These are phyloP conservation scores for Lichtheimia ornata DNA, from an alignment of 371 early-diverging fungal genomes.

Conservation along the genomic window DNA sequence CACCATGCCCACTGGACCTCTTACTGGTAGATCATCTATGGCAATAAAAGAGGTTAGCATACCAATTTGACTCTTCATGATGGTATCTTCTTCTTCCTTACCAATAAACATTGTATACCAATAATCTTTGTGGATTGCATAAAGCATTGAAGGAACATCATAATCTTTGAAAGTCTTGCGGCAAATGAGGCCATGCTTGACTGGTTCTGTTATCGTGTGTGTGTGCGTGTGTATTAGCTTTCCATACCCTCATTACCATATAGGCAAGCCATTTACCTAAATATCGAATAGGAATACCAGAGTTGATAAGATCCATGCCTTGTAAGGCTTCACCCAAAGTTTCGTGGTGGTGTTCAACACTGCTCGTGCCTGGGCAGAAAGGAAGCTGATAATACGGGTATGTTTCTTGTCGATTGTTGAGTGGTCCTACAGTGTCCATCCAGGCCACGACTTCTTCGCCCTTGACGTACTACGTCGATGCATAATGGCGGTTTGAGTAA, in stretches of 20 bases:
- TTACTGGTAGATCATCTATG: constrained; percentile 59
- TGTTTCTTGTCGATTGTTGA: constrained; percentile 72
- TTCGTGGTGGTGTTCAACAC: constrained; percentile 73
- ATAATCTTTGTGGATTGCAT: constrained; percentile 69
- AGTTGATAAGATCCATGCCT: constrained; percentile 75
- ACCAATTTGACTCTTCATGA: background rate
- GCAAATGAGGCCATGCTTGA: constrained; percentile 45
- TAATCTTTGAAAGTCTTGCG: constrained; percentile 31
- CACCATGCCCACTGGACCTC: constrained; percentile 45
- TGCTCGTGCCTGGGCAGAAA: constrained; percentile 66
- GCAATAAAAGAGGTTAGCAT: background rate
- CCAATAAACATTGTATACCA: constrained; percentile 78
- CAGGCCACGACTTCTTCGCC: constrained; percentile 65
- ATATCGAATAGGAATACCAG: constrained; percentile 72
- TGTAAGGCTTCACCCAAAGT: constrained; percentile 81
- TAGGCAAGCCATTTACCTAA: constrained; percentile 26
- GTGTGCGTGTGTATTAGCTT: background rate
- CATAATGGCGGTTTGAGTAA: background rate
- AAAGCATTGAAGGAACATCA: constrained; percentile 58
- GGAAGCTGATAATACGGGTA: constrained; percentile 80
- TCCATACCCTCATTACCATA: background rate
- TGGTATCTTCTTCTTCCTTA: constrained; percentile 10
- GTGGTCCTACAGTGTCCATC: constrained; percentile 79
- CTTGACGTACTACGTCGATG: constrained; percentile 43
- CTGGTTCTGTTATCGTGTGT: constrained; percentile 24